Base-by-base conservation (phyloP, 352 stramenopile species). In the Nannochloropsis limnetica region DNA sequence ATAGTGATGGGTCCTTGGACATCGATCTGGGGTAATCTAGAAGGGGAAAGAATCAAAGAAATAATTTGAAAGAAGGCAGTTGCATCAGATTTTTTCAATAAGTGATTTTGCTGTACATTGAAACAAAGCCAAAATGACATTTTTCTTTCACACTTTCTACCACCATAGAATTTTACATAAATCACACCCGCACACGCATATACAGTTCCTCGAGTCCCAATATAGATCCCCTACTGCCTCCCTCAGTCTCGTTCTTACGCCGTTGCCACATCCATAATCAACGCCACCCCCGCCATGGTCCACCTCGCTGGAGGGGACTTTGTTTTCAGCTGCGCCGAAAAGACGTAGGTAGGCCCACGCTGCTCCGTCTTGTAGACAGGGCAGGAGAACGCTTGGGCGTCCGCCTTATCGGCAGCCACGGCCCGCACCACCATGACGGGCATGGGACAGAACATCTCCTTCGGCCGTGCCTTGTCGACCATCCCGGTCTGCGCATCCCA, bases 401-500 rank as follows among this genome's bases (percentile, higher is more conserved):
- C 95, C 1, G 96, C 91, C 82, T 98, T 98, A 84, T 98, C 95
- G 4, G 91, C 87, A 0, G 93, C 91, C 14, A 99, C 93, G 29
- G 95, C 95, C 85, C 96, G 97, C 85, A 97, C 96, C 87, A 98
- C 97, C 86, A 99, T 97, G 79, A 99, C 92, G 23, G 96, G 95
- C 93, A 99, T 97, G 25, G 89, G 81, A 49, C 90, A 97, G 84
- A 98, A 99, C 93, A 99, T 98, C 86, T 99, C 96, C 86, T 98
- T 98, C 15, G 95, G 96, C 54, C 84, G 68, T 32, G 29, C 11
- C 23, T 95, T 95, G 83, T 98, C 94, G 54, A 99, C 92, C 23
- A 92, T 95, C 84, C 91, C 91, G 83, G 94, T 94, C 74, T 88
- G 92, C 28, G 91, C 86, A 83, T 98, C 93, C 93, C 94, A 98